A percentile compares a stretch with the other conserved stretches of the same genome.
Evolutionary conservation across 2,329 filamentous ascomycete species (phyloP).

Genomic region (Fusarium papillatum): DNA sequence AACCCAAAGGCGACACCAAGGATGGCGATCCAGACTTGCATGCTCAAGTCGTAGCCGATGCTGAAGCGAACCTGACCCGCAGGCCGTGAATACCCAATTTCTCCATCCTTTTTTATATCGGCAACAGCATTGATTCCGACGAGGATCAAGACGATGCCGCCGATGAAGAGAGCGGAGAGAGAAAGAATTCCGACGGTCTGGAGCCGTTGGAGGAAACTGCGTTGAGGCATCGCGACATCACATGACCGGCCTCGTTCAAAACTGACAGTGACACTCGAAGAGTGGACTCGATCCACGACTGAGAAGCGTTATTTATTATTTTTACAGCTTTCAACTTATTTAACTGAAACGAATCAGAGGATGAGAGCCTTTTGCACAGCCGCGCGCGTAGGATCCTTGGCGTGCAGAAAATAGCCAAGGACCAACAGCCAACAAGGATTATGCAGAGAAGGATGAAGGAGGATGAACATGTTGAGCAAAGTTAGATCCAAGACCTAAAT

Average conservation of each 20-base stretch:
- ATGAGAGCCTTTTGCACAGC: background rate
- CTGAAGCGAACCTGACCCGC: background rate
- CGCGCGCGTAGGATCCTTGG: background rate
- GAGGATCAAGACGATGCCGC: constrained; percentile 10
- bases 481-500: background rate
- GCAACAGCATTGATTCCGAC: constrained; percentile 7
- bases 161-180: constrained; percentile 5
- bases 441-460: background rate
- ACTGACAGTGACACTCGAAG: background rate
- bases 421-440: background rate
- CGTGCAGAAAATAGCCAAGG: background rate
- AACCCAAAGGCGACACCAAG: constrained; percentile 17
- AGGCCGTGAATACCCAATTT: background rate
- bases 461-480: background rate
- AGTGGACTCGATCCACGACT: background rate
- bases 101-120: background rate
- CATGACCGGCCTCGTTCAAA: background rate
- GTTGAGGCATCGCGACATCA: background rate
- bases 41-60: background rate
- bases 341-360: background rate
- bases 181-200: constrained; percentile 4
- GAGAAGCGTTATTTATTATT: background rate
- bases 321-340: background rate
- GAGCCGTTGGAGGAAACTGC: background rate
- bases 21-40: constrained; percentile 20